A percentile compares a stretch with the other conserved stretches of the same genome.
Evolutionary conservation across 345 rosid species (phyloP).

Genomic region (Citrus medica): DNA sequence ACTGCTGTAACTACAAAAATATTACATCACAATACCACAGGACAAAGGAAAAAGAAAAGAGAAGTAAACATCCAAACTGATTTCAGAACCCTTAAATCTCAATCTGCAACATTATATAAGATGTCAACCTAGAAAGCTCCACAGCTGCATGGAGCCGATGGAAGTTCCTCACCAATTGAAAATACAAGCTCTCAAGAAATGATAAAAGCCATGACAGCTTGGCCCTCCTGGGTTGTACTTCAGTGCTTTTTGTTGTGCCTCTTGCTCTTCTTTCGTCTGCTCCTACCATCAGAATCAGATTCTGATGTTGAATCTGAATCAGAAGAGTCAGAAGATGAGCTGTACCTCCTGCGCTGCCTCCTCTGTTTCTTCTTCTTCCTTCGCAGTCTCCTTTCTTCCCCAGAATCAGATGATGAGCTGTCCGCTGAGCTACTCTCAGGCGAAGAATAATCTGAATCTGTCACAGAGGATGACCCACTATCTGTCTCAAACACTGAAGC

Average conservation of each 20-base stretch:
- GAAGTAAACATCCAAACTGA: constrained; percentile 3
- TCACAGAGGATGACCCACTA: constrained; percentile 56
- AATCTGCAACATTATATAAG: not conserved
- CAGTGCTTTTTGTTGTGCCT: constrained; percentile 55
- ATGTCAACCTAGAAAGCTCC: not conserved
- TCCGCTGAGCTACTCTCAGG: constrained; percentile 58
- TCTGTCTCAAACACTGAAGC: constrained; percentile 89
- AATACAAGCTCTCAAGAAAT: not conserved
- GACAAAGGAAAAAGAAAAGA: not conserved
- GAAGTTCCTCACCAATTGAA: not conserved
- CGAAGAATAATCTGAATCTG: constrained; percentile 59
- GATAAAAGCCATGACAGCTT: not conserved
- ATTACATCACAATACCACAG: constrained; percentile 12
- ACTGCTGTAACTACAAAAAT: not conserved
- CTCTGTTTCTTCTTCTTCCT: constrained; percentile 74
- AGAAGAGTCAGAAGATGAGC: constrained; percentile 78
- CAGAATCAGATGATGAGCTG: constrained; percentile 79
- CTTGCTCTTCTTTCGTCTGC: constrained; percentile 57
- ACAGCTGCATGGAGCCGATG: not conserved
- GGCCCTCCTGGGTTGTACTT: not conserved
- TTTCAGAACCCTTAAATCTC: not conserved
- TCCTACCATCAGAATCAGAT: constrained; percentile 67
- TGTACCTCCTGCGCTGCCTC: constrained; percentile 58
- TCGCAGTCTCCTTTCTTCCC: constrained; percentile 56
- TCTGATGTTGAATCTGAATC: constrained; percentile 58